A percentile compares a stretch with the other conserved stretches of the same genome.
Conservation (phyloP, 1,139 yeast species). For the Hansenula lynferdii region DNA sequence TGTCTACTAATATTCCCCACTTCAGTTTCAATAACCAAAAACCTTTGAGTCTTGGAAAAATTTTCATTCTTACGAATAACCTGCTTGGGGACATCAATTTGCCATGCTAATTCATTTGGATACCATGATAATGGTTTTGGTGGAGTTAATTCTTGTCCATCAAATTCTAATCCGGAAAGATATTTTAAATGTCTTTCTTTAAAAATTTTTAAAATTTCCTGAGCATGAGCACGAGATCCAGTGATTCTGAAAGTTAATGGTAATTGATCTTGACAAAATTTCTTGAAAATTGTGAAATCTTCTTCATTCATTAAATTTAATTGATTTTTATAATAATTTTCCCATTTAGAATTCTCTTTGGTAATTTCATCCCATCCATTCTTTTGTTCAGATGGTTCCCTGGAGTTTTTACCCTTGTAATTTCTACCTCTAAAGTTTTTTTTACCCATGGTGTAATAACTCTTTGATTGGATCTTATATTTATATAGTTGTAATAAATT, state of each 20-base stretch:
- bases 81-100: slow-evolving; percentile 84
- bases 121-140: slow-evolving; percentile 78
- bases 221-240: slow-evolving; percentile 61
- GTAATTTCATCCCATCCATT: slow-evolving; percentile 61
- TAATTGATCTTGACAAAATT: slow-evolving; percentile 69
- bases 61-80: slow-evolving; percentile 85
- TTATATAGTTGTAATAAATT: no score
- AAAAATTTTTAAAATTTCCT: slow-evolving; percentile 58
- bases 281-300: slow-evolving; percentile 78
- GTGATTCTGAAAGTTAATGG: slow-evolving; percentile 96
- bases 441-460: slow-evolving; percentile 28
- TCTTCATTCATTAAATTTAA: slow-evolving; percentile 62
- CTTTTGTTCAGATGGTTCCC: slow-evolving; percentile 25
- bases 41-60: slow-evolving; percentile 85
- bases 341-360: slow-evolving; percentile 88
- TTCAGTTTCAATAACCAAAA: slow-evolving; percentile 89
- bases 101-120: slow-evolving; percentile 89
- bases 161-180: slow-evolving; percentile 38
- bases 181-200: slow-evolving; percentile 52
- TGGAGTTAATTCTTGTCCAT: slow-evolving; percentile 58
- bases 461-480: neutral
- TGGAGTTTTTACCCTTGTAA: slow-evolving; percentile 27
- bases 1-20: slow-evolving; percentile 97
- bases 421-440: slow-evolving; percentile 25
- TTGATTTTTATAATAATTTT: slow-evolving; percentile 73